These are phyloP conservation scores for Chytriomyces hyalinus DNA, from an alignment of 192 early-diverging fungal genomes.

Conservation along the genomic window DNA sequence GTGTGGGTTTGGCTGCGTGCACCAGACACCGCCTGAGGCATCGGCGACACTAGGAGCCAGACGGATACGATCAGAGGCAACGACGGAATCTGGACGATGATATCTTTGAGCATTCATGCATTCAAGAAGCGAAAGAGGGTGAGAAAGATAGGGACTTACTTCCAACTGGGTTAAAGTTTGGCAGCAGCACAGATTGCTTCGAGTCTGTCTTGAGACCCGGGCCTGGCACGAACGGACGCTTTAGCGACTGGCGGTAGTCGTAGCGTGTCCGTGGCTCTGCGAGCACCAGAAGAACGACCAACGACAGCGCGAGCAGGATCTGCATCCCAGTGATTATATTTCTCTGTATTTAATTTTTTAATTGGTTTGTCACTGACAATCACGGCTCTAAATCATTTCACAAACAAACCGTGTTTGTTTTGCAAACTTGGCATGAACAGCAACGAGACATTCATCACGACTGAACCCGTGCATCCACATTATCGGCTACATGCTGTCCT, in stretches of 20 bases:
- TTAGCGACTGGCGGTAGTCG: slow-evolving; percentile 46
- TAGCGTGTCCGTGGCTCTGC: slow-evolving; percentile 21
- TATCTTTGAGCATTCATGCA: not conserved
- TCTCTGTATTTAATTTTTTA: too few species aligned
- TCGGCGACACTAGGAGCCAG: slow-evolving; percentile 64
- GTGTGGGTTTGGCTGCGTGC: slow-evolving; percentile 61
- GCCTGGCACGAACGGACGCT: slow-evolving; percentile 35
- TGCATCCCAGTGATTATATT: too few species aligned
- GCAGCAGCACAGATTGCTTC: slow-evolving; percentile 4
- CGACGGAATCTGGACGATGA: slow-evolving; percentile 24
- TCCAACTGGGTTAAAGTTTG: slow-evolving; percentile 33
- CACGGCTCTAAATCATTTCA: too few species aligned
- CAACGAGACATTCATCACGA: too few species aligned
- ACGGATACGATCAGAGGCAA: slow-evolving; percentile 40
- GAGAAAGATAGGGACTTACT: too few species aligned
- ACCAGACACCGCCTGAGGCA: slow-evolving; percentile 65
- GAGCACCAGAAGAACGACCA: not conserved
- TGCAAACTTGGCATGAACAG: too few species aligned
- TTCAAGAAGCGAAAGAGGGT: too few species aligned
- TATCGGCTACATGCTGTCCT: not conserved
- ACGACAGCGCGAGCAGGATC: too few species aligned
- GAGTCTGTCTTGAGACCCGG: not conserved
- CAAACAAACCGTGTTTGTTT: too few species aligned
- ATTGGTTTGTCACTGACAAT: too few species aligned
- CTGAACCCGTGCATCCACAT: not conserved